A percentile compares a stretch with the other conserved stretches of the same genome.
These are phyloP conservation scores for Kentomonas sorsogonicus DNA, from an alignment of 208 protist species.

Conservation along the genomic window DNA sequence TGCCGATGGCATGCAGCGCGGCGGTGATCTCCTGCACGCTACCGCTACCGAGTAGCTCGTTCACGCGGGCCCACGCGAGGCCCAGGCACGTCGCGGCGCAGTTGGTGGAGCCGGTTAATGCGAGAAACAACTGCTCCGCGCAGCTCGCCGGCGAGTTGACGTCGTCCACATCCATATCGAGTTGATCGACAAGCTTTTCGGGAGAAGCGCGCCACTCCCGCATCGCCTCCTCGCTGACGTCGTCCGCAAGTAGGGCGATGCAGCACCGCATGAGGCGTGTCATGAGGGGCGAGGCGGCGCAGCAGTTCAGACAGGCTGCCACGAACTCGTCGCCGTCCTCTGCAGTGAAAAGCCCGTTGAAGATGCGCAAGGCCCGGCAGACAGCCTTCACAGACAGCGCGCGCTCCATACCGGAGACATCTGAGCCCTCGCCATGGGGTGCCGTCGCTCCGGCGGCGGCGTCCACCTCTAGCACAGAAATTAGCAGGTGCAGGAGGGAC, in stretches of 20 bases:
- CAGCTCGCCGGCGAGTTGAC: slow-evolving; percentile 33
- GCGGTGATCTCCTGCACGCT: slow-evolving; percentile 39
- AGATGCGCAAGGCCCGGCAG: slow-evolving; percentile 49
- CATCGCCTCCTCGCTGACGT: slow-evolving; percentile 16
- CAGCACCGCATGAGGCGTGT: slow-evolving; percentile 29
- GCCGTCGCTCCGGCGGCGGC: not conserved
- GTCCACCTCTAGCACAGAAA: not conserved
- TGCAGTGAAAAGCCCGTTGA: slow-evolving; percentile 28
- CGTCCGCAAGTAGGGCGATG: slow-evolving; percentile 55
- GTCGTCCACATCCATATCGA: slow-evolving; percentile 53
- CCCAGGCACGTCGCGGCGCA: slow-evolving; percentile 19
- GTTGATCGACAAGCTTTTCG: slow-evolving; percentile 39
- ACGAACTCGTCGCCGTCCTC: slow-evolving; percentile 57
- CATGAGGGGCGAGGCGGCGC: slow-evolving; percentile 18
- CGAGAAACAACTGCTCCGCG: slow-evolving; percentile 71
- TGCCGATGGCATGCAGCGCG: slow-evolving; percentile 76
- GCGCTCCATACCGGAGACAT: not conserved
- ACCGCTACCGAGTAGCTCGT: slow-evolving; percentile 38
- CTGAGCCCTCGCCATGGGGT: not conserved
- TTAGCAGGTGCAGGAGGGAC: slow-evolving; percentile 5
- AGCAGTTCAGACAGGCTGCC: slow-evolving; percentile 14
- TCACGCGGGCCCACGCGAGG: slow-evolving; percentile 46
- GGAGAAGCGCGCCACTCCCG: slow-evolving; percentile 41
- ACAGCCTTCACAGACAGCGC: slow-evolving; percentile 54
- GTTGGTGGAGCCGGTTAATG: slow-evolving; percentile 54